Evolutionary conservation across 225 moss, liverwort and hornwort genomes (phyloP), one percentile per base, ranked within the genome.

Genomic region (Straminergon stramineum): DNA sequence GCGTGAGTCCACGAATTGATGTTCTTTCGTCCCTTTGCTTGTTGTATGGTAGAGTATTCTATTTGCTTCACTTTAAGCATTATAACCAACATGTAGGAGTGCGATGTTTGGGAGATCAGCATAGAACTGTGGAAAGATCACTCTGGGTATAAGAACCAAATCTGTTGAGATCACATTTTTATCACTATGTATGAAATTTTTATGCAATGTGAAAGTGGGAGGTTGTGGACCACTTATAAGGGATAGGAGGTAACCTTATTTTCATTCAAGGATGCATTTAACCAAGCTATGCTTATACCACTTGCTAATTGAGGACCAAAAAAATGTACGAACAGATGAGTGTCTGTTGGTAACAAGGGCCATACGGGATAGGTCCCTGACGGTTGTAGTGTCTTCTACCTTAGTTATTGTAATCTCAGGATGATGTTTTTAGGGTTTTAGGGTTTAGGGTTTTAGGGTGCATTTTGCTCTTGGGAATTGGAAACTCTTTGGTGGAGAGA

Each of bases 1-100:
- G 93, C 97, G 95, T 99, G 91, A 94, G 96, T 85, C 17, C 75
- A 67, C 35, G 39, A 69, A 5, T 28, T 57, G 61, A 23, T 34
- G 55, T 48, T 41, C 79, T 43, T 88, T 68, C 34, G 48, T 64
- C 57, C 63, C 39, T 79, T 67, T 65, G 41, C 27, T 84, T 85
- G 45, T 67, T 55, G 71, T 45, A 13, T 76, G 28, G 14, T 86
- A 45, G 86, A 66, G 55, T 3, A 23, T 66, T 16, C 55, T 65
- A 24, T 77, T 64, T 41, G 53, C 66, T 22, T 65, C 22, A 17
- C 15, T 64, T 52, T 17, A 57, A 26, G 79, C 79, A 57, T 58
- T 56, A 17, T 17, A 23, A 77, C 22, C 30, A 64, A 15, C 31
- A 22, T 66, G 39, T 39, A 22, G 55, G 32, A 87, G 23, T 30